Base-by-base conservation (phyloP, 2,329 filamentous ascomycete species). In the Curvularia sp. region DNA sequence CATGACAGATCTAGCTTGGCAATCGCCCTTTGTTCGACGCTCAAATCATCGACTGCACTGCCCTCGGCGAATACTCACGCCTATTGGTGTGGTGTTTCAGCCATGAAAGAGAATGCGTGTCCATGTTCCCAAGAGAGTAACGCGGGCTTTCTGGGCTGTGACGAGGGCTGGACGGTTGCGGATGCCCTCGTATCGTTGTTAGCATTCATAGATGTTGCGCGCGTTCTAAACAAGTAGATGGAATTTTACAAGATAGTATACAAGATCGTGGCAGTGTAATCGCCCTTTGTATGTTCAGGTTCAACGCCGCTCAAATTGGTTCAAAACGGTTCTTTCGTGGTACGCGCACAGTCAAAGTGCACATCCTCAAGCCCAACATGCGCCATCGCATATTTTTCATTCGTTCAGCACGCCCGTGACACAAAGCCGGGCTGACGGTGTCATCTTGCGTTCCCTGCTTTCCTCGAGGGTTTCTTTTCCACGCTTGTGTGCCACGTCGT, bases 1-100 rank as follows among this genome's bases (percentile, higher is more conserved):
- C 43, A 53, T 64, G 61, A 57, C 63, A 49, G 49, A 54, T 49
- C 12, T 30, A 8, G 42, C 54, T 58, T 60, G 49, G 49, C 58
- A 53, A 50, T 41, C 35, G 53, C 30, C 26, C 49, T 44, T 42
- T 35, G 33, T 35, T 35, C 12, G 5, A 31, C 10, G 39, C 43
- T 44, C 51, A 54, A 24, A 30, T 35, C 33, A 31, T 28, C 20
- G 51, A 55, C 50, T 43, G 30, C 52, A 51, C 59, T 50, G 56
- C n/a, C 58, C 53, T 56, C 33, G 44, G 24, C 33, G 35, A 35
- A 22, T 33, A 53, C 39, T 43, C 18, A 13, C 33, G 8, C 28
- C 49, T 28, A 55, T 62, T 52, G 58, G 59, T 28, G 33, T 46
- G 30, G 38, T 49, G 53, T 33, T n/a, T 52, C 39, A 55, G 57